These are phyloP conservation scores for Apodospora peruviana DNA, from an alignment of 495 filamentous ascomycete species.

Conservation along the genomic window DNA sequence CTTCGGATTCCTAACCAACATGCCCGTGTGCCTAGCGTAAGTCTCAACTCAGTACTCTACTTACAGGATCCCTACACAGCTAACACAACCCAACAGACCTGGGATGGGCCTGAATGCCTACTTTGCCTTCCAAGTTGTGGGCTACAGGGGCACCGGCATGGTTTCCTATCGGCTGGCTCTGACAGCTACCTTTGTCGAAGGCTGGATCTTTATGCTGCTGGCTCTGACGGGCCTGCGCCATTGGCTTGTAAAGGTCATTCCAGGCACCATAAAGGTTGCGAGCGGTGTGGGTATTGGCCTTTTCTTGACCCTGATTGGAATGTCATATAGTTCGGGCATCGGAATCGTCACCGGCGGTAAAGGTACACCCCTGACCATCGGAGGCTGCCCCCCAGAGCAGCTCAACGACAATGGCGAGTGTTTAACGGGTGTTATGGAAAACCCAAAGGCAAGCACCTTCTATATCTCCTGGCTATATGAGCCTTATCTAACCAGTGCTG, in stretches of 20 bases:
- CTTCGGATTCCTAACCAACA: slow-evolving; percentile 50
- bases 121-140: slow-evolving; percentile 82
- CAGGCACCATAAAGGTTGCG: slow-evolving; percentile 72
- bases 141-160: slow-evolving; percentile 59
- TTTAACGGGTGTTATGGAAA: slow-evolving; percentile 55
- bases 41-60: slow-evolving; percentile 24
- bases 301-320: slow-evolving; percentile 71
- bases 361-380: slow-evolving; percentile 61
- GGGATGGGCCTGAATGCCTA: slow-evolving; percentile 81
- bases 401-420: slow-evolving; percentile 35
- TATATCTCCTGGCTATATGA: not conserved
- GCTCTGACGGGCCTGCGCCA: slow-evolving; percentile 75
- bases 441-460: slow-evolving; percentile 45
- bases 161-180: slow-evolving; percentile 66
- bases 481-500: slow-evolving; percentile 11
- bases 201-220: slow-evolving; percentile 57
- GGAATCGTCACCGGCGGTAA: slow-evolving; percentile 58
- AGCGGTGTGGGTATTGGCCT: slow-evolving; percentile 76
- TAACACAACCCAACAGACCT: slow-evolving; percentile 42
- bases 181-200: slow-evolving; percentile 80
- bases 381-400: slow-evolving; percentile 52
- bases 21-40: slow-evolving; percentile 51
- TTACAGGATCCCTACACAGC: too few species aligned
- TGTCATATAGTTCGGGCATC: slow-evolving; percentile 72
- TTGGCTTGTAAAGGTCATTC: slow-evolving; percentile 77